These are phyloP conservation scores for Cadophora gregata DNA, from an alignment of 2,329 filamentous ascomycete genomes.

Conservation along the genomic window DNA sequence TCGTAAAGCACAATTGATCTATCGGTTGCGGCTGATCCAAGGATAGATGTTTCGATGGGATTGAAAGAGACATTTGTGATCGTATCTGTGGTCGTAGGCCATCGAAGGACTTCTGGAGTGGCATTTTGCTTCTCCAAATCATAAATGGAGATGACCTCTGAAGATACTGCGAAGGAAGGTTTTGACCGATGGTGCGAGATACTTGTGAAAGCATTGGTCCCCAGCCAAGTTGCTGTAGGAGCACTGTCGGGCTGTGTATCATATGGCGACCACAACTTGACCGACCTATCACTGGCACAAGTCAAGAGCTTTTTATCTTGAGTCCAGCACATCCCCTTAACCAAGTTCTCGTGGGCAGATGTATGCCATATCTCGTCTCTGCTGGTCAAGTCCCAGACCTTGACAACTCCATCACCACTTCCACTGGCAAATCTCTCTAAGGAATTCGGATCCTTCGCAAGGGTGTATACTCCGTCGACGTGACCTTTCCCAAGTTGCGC, in stretches of 20 bases:
- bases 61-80: constrained; percentile 91
- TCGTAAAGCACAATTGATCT: constrained; percentile 91
- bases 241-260: constrained; percentile 69
- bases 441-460: constrained; percentile 80
- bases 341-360: constrained; percentile 89
- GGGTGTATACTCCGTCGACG: constrained; percentile 67
- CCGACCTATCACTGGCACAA: constrained; percentile 82
- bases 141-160: constrained; percentile 83
- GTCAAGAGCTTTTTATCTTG: constrained; percentile 83
- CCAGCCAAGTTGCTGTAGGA: constrained; percentile 86
- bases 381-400: constrained; percentile 84
- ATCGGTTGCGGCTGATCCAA: constrained; percentile 86
- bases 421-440: constrained; percentile 80
- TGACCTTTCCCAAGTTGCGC: constrained; percentile 88
- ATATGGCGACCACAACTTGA: constrained; percentile 94
- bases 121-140: constrained; percentile 82
- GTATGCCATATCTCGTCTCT: constrained; percentile 77
- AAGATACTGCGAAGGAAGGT: constrained; percentile 80
- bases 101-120: constrained; percentile 81
- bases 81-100: constrained; percentile 89
- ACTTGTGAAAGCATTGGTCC: constrained; percentile 80
- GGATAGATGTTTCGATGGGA: constrained; percentile 88
- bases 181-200: constrained; percentile 82
- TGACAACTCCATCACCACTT: constrained; percentile 90
- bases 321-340: constrained; percentile 92